Evolutionary conservation across 2,329 filamentous ascomycete species (phyloP).

Genomic region (Trichoderma arundinaceum): DNA sequence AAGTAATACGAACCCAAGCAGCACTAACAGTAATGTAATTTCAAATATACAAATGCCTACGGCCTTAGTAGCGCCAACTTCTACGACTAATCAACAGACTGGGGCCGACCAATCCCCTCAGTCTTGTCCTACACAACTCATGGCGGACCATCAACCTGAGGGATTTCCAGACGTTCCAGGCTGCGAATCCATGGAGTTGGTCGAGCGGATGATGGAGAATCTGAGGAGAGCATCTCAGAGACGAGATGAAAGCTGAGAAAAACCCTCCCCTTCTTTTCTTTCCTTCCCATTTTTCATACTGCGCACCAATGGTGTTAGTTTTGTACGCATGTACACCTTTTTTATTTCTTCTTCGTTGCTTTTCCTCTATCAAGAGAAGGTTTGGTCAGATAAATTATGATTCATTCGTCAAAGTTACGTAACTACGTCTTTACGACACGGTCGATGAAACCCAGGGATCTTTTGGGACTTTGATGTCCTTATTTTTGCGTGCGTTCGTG

Average conservation of each 20-base stretch:
- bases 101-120: background rate
- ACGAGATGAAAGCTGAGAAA: background rate
- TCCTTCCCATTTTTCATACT: background rate
- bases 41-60: background rate
- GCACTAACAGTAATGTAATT: background rate
- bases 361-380: background rate
- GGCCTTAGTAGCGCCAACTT: background rate
- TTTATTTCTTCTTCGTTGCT: background rate
- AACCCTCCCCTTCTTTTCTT: background rate
- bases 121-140: background rate
- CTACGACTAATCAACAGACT: background rate
- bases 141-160: slow-evolving; percentile 35
- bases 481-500: background rate
- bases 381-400: slow-evolving; percentile 16
- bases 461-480: background rate
- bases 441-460: slow-evolving; percentile 7
- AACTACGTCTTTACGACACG: slow-evolving; percentile 7
- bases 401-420: slow-evolving; percentile 15
- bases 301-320: background rate
- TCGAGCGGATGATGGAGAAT: slow-evolving; percentile 60
- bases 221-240: slow-evolving; percentile 50
- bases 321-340: background rate
- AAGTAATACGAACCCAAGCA: background rate
- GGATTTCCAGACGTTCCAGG: slow-evolving; percentile 52
- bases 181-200: slow-evolving; percentile 53